Base-by-base conservation (phyloP, 352 stramenopile species). In the Phytophthora litchii region DNA sequence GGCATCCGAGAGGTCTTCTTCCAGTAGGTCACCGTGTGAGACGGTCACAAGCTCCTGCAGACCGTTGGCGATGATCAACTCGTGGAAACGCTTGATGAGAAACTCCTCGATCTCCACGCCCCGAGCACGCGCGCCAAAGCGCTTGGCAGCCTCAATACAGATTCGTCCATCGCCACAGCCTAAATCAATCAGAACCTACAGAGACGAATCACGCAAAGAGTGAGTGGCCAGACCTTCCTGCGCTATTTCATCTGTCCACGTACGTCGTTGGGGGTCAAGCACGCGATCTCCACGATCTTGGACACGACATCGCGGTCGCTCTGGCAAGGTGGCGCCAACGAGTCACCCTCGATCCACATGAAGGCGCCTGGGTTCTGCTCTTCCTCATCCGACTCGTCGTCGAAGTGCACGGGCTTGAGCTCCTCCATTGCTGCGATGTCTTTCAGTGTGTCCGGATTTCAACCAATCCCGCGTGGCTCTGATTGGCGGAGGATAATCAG, bases 271-370 rank as follows among this genome's bases (percentile, higher is more conserved):
- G 66, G 44, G 6, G 69, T 74, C 45, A 85, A 41, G 12, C 70
- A 34, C 14, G 77, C 77, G 21, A 87, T 69, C 14, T 80, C 69
- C 21, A 87, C 62, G 34, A 87, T 85, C 50, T 78, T 75, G 14
- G 78, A 70, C 17, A 87, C 77, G 29, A 87, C 60, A 25, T 85
- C 74, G 44, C 64, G 72, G 31, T 87, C 77, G 35, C 72, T 83
- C 49, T 87, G 77, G 41, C 77, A 87, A 6, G 77, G 77, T n/a
- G 77, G 77, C 13, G 77, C 77, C 10, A 87, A 50, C 9, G 77
- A 87, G 38, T 87, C 77, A 19, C 77, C 77, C 37, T 87, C 77
- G 7, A 87, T 80, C 77, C 77, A 87, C 77, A 87, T 87, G 54
- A 75, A 84, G 31, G 63, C 60, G 23, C 64, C 61, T 12, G 74